These are phyloP conservation scores for Xylaria hypoxylon DNA, from an alignment of 2,329 filamentous ascomycete species.

Conservation along the genomic window DNA sequence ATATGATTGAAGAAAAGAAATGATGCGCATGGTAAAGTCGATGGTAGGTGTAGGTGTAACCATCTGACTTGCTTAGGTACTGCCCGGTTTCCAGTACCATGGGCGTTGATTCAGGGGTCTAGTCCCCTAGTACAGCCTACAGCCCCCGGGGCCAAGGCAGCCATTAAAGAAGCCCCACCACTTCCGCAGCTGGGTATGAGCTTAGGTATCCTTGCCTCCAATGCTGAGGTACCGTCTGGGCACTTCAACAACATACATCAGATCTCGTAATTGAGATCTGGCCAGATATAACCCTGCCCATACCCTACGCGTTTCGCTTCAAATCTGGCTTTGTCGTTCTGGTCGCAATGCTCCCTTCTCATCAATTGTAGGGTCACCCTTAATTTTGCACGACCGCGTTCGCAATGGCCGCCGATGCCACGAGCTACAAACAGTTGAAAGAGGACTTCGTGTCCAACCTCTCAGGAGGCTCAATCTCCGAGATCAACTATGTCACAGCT, in stretches of 20 bases:
- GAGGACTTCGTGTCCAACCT: constrained; percentile 96
- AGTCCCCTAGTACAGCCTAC: too few species aligned
- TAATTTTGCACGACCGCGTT: neutral
- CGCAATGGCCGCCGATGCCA: constrained; percentile 52
- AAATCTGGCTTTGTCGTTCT: neutral
- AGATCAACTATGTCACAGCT: constrained; percentile 88
- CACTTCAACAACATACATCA: constrained; percentile 10
- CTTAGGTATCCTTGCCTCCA: neutral
- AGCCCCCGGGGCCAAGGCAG: too few species aligned
- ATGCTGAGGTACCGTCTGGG: constrained; percentile 8
- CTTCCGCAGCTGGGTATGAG: too few species aligned
- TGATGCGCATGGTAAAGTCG: too few species aligned
- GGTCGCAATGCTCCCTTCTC: constrained; percentile 14
- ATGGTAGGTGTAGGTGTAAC: too few species aligned
- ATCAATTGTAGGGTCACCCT: constrained; percentile 6
- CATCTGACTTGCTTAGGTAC: too few species aligned
- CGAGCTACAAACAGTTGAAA: constrained; percentile 88
- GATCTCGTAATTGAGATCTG: constrained; percentile 37
- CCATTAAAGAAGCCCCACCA: too few species aligned
- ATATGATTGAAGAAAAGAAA: neutral
- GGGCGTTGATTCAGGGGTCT: too few species aligned
- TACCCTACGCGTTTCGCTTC: neutral
- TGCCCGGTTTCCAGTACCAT: too few species aligned
- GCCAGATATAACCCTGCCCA: constrained; percentile 14
- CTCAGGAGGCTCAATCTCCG: constrained; percentile 81